phyloP scores from a whole-genome alignment of 192 early-diverging fungal species.

The Kappamyces sp. region DNA sequence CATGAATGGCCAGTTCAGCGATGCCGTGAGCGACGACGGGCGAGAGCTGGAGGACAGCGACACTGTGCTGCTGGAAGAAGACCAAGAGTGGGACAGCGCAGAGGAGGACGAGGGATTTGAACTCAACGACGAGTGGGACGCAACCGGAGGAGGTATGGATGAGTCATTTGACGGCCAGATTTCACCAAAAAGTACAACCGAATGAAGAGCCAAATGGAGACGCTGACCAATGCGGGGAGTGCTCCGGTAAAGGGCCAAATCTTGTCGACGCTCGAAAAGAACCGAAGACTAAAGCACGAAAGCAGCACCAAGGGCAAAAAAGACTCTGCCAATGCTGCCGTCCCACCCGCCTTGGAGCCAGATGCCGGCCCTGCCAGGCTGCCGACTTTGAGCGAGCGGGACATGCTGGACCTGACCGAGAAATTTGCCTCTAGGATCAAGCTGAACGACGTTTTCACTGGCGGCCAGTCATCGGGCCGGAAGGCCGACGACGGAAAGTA shows the following conservation, averaged over 20 bases:
- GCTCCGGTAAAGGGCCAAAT: slow-evolving; percentile 17
- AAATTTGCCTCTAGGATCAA: not conserved
- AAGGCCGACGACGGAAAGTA: slow-evolving; percentile 9
- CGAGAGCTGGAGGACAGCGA: too few species aligned
- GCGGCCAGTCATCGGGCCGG: not conserved
- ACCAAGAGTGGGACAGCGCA: too few species aligned
- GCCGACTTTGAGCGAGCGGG: slow-evolving; percentile 16
- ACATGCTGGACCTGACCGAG: slow-evolving; percentile 4
- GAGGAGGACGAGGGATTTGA: not conserved
- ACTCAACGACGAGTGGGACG: not conserved
- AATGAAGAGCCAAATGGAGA: slow-evolving; percentile 60
- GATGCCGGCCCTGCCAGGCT: slow-evolving; percentile 15
- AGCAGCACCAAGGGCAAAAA: slow-evolving; percentile 20
- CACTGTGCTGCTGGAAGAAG: too few species aligned
- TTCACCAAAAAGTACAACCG: slow-evolving; percentile 93
- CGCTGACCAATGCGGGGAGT: slow-evolving; percentile 19
- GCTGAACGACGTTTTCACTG: not conserved
- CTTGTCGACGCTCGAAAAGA: slow-evolving; percentile 4
- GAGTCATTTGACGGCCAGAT: slow-evolving; percentile 39
- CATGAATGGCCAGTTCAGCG: too few species aligned
- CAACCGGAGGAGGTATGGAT: not conserved
- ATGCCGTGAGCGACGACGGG: too few species aligned
- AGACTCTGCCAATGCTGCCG: slow-evolving; percentile 21
- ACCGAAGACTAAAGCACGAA: not conserved
- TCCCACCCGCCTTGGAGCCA: slow-evolving; percentile 15